Evolutionary conservation across 2,329 filamentous ascomycete genomes (phyloP).

Genomic region (Aspergillus quadricinctus): DNA sequence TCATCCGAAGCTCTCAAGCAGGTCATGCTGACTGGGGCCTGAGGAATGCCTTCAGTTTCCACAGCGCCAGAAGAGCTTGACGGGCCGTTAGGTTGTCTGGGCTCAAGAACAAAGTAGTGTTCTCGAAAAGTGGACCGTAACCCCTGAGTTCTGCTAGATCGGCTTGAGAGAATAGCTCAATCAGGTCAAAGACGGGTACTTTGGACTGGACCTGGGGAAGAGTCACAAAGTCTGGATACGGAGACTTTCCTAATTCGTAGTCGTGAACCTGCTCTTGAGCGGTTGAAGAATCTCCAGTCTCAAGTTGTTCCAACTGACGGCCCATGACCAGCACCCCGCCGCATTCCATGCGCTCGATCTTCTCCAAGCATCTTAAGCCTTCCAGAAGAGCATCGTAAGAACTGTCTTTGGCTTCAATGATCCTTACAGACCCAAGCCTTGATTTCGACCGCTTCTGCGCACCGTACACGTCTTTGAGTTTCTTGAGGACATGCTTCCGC

Average conservation of each 20-base stretch:
- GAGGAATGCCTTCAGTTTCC: conserved; percentile 36
- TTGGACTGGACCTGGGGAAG: conserved; percentile 25
- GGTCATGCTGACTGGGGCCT: not conserved
- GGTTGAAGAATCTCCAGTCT: not conserved
- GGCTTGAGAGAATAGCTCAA: conserved; percentile 24
- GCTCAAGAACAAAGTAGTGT: conserved; percentile 33
- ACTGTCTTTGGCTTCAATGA: conserved; percentile 16
- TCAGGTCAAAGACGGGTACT: conserved; percentile 38
- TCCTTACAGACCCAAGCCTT: conserved; percentile 24
- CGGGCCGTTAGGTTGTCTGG: conserved; percentile 25
- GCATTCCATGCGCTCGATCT: conserved; percentile 25
- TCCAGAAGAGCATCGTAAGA: conserved; percentile 18
- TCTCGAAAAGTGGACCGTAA: conserved; percentile 25
- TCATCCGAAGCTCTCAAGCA: not conserved
- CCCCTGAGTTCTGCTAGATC: conserved; percentile 28
- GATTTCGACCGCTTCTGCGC: conserved; percentile 14
- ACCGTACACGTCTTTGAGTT: conserved; percentile 32
- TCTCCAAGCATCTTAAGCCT: conserved; percentile 17
- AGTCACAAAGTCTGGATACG: conserved; percentile 24
- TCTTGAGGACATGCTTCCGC: conserved; percentile 31
- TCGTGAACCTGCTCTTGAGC: not conserved
- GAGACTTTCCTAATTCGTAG: not conserved
- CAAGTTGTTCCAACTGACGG: not conserved
- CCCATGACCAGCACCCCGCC: conserved; percentile 29
- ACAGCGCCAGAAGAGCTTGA: conserved; percentile 33